Conservation (phyloP, 495 filamentous ascomycete species). For the Neurospora intermedia region DNA sequence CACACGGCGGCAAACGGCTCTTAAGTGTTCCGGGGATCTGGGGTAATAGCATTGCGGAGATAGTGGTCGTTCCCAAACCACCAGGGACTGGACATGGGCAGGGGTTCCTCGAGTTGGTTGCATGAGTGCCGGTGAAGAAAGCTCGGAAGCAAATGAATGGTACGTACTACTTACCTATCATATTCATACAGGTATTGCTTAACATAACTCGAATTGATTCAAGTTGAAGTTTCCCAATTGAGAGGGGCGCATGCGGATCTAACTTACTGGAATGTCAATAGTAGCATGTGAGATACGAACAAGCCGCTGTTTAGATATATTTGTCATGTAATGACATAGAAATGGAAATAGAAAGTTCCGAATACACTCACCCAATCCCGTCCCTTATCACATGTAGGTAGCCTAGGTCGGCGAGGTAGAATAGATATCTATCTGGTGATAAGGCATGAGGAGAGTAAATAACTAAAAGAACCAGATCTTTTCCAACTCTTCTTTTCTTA, state of each 20-base stretch:
- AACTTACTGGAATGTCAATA: background rate
- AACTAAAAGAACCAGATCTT: too few relatives aligned
- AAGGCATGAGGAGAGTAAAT: too few relatives aligned
- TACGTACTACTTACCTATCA: background rate
- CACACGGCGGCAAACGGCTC: conserved; percentile 15
- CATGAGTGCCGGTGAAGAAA: background rate
- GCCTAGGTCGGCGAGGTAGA: background rate
- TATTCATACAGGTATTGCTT: background rate
- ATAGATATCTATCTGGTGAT: too few relatives aligned
- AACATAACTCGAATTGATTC: background rate
- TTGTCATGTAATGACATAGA: background rate
- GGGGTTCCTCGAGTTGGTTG: background rate
- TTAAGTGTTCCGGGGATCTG: conserved; percentile 23
- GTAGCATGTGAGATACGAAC: background rate
- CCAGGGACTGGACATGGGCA: background rate
- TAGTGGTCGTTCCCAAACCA: background rate
- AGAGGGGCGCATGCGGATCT: background rate
- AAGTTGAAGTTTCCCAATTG: background rate
- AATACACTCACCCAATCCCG: background rate
- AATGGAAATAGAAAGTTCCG: background rate
- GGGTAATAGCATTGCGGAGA: conserved; percentile 4
- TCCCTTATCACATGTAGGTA: background rate
- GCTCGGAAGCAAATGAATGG: background rate
- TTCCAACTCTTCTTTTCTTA: too few relatives aligned
- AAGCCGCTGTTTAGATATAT: background rate